These are phyloP conservation scores for Beta corolliflora DNA, from an alignment of 179 eudicot species.

Conservation along the genomic window DNA sequence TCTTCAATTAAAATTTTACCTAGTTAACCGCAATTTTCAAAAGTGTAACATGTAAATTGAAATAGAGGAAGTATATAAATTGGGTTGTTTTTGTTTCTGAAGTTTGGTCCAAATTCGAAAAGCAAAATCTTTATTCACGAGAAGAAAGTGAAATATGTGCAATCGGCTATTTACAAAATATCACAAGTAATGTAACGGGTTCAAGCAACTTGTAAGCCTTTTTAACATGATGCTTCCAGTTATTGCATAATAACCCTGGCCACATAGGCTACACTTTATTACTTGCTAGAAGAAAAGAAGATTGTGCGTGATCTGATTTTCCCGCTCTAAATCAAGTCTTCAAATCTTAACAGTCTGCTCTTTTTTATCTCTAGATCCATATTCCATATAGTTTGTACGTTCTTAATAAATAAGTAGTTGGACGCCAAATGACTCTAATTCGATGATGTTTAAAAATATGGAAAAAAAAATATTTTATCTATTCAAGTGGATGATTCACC, in stretches of 20 bases:
- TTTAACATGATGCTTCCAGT: neutral
- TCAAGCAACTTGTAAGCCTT: constrained; percentile 9
- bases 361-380: neutral
- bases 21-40: too few species aligned
- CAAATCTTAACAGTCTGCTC: neutral
- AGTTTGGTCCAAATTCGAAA: too few species aligned
- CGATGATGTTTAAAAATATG: too few species aligned
- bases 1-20: too few species aligned
- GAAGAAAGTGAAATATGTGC: neutral
- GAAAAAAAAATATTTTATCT: too few species aligned
- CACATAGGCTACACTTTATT: neutral
- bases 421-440: too few species aligned
- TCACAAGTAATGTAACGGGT: constrained; percentile 9
- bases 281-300: neutral
- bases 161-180: constrained; percentile 3
- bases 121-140: neutral
- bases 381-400: neutral
- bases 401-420: too few species aligned
- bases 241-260: neutral
- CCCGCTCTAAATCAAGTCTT: neutral
- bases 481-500: too few species aligned
- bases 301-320: neutral
- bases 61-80: too few species aligned
- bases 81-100: too few species aligned
- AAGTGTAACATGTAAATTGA: too few species aligned